Evolutionary conservation across 306 rosid genomes (phyloP).

Genomic region (Alnus glutinosa): DNA sequence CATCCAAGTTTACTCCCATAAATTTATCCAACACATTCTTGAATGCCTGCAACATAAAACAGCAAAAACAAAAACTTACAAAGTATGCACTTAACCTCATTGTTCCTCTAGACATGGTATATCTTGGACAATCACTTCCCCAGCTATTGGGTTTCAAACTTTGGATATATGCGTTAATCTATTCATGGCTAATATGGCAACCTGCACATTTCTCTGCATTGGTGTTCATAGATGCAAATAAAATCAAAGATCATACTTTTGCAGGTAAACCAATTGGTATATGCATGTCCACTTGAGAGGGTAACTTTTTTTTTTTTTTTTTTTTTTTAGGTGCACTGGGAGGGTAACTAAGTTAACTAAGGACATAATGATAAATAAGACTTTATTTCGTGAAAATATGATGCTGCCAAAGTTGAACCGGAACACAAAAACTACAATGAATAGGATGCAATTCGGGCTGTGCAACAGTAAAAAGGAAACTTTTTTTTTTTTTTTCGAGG

Average conservation of each 20-base stretch:
- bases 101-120: constrained; percentile 8
- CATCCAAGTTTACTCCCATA: constrained; percentile 65
- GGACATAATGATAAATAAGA: constrained; percentile 31
- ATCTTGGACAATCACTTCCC: not conserved
- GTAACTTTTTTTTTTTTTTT: constrained; percentile 3
- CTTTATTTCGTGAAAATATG: constrained; percentile 1
- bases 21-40: constrained; percentile 79
- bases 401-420: constrained; percentile 1
- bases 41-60: constrained; percentile 63
- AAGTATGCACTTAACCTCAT: constrained; percentile 7
- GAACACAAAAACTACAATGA: constrained; percentile 17
- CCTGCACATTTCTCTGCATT: constrained; percentile 28
- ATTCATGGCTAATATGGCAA: constrained; percentile 22
- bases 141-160: constrained; percentile 12
- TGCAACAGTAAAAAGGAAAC: not conserved
- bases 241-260: constrained; percentile 42
- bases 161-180: constrained; percentile 5
- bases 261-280: constrained; percentile 44
- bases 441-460: not conserved
- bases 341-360: constrained; percentile 38
- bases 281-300: constrained; percentile 41
- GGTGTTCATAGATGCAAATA: constrained; percentile 26
- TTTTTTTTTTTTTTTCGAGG: no score
- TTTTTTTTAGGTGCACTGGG: not conserved
- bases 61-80: not conserved